Evolutionary conservation across 2,329 filamentous ascomycete species (phyloP).

Genomic region (Cryphonectria radicalis): DNA sequence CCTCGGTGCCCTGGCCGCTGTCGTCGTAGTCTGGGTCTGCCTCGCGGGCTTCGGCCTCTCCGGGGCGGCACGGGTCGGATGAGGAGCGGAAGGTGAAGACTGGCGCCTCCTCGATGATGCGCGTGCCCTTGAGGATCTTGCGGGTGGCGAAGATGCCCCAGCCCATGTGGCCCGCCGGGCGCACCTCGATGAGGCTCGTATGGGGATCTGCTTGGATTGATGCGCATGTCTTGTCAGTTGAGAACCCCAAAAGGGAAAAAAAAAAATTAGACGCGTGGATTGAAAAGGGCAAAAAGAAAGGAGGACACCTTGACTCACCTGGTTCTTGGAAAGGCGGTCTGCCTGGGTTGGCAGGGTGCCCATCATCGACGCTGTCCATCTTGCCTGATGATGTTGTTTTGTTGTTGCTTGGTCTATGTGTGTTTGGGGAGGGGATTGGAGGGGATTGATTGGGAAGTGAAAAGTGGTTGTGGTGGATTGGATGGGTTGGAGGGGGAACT

Average conservation of each 20-base stretch:
- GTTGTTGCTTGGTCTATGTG: background rate
- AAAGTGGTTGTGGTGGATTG: background rate
- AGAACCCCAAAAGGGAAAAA: background rate
- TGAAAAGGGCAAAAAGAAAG: background rate
- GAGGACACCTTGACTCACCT: background rate
- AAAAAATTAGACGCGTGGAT: background rate
- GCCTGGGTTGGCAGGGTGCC: background rate
- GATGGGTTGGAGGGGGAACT: background rate
- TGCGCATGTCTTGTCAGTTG: background rate
- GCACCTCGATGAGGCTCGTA: background rate
- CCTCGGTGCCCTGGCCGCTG: background rate
- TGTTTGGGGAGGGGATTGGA: background rate
- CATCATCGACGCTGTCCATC: background rate
- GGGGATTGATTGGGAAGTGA: background rate
- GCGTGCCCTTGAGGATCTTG: conserved; percentile 21
- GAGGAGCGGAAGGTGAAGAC: conserved; percentile 21
- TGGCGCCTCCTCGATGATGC: conserved; percentile 22
- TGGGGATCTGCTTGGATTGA: background rate
- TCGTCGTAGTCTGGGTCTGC: background rate
- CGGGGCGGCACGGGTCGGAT: background rate
- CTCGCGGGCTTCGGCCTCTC: background rate
- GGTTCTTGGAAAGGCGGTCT: background rate
- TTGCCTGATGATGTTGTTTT: background rate
- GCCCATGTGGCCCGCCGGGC: conserved; percentile 21
- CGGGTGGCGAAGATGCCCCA: conserved; percentile 18